Evolutionary conservation across 148 eudicot species (phyloP).

Genomic region (Camellia lanceoleosa): DNA sequence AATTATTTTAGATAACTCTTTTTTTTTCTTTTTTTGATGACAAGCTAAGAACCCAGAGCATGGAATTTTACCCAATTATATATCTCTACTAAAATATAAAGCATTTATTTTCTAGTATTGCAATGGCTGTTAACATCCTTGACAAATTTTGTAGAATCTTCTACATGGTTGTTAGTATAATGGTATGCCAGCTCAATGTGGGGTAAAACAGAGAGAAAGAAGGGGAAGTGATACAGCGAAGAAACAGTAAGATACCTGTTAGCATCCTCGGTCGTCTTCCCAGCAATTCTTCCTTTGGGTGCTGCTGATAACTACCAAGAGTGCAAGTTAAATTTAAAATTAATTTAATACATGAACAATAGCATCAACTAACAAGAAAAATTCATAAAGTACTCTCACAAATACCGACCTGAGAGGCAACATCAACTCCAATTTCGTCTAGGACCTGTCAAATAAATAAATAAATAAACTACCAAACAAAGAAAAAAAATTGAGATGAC

Average conservation of each 20-base stretch:
- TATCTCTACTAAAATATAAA: too few species aligned
- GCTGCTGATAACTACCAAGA: conserved; percentile 72
- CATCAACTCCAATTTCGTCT: conserved; percentile 94
- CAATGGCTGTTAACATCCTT: background rate
- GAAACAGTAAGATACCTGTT: conserved; percentile 47
- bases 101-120: too few species aligned
- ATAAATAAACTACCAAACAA: background rate
- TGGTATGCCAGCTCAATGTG: background rate
- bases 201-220: background rate
- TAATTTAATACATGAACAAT: conserved; percentile 9
- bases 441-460: conserved; percentile 67
- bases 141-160: too few species aligned
- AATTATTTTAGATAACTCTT: too few species aligned
- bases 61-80: background rate
- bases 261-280: conserved; percentile 77
- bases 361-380: conserved; percentile 9
- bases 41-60: background rate
- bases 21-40: too few species aligned
- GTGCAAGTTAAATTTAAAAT: conserved; percentile 10
- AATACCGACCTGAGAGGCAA: conserved; percentile 89
- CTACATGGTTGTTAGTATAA: background rate
- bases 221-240: conserved; percentile 5
- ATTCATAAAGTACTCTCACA: background rate
- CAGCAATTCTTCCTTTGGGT: conserved; percentile 90
- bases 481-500: background rate